Evolutionary conservation across 192 early-diverging fungal species (phyloP), one percentile per base, ranked within the genome.

Genomic region (Coemansia sp.): DNA sequence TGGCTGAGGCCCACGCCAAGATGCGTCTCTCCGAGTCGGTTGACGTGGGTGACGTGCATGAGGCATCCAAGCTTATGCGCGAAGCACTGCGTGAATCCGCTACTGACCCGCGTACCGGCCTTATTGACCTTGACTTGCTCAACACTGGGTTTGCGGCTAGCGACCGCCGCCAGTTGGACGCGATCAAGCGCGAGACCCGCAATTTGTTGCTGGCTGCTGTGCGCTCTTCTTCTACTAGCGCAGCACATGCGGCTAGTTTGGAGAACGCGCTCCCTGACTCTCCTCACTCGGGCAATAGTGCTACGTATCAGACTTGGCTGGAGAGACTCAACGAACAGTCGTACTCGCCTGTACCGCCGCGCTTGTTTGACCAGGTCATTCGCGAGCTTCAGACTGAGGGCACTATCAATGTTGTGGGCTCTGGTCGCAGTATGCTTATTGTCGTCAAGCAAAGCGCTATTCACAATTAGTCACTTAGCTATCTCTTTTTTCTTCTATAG

Each of bases 41-140:
- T 5, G 92, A 95, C 7, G 69, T 82, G 4, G 34, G 31, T 39
- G 97, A 99, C 77, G 97, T 98, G 3, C 82, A 89, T 23, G 95
- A 96, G 76, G 97, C 97, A 0, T 83, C 94, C 55, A 77, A 93
- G 45, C 74, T 99, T 56, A 88, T 98, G 59, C 85, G 89, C 63
- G 89, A 90, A 43, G 97, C 95, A 9, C 86, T 99, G 71, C 92
- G 95, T 59, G 89, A 93, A 20, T 86, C 88, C 7, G 97, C 97
- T 5, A 94, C 92, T 24, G 95, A 99, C 66, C 96, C 96, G 3
- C 85, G 86, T 40, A 99, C 96, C 21, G 97, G 97, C 23, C 82
- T 90, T 59, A 90, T 99, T 26, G 97, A 99, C 64, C 85, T 96
- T 63, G 97, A 99, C 78, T 77, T 96, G 60, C 86, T 99, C 31